A percentile compares a stretch with the other conserved stretches of the same genome.
phyloP scores from a whole-genome alignment of 2,329 filamentous ascomycete genomes.

The Colletotrichum cereale region DNA sequence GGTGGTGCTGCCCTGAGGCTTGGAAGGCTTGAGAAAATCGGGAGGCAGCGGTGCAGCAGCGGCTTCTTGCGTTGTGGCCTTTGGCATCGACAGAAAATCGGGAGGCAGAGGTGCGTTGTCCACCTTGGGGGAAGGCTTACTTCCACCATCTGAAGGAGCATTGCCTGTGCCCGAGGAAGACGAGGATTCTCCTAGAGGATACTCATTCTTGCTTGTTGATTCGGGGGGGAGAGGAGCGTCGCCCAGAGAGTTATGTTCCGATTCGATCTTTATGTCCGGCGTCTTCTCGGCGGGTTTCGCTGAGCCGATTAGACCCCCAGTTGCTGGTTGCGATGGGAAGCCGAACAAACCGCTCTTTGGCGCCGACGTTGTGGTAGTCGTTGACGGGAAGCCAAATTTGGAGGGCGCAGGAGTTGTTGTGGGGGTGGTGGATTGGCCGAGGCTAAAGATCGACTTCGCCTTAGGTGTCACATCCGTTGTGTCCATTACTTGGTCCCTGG shows the following conservation, averaged over 20 bases:
- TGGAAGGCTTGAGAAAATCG: slow-evolving; percentile 47
- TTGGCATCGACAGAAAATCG: slow-evolving; percentile 48
- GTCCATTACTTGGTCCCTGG: slow-evolving; percentile 68
- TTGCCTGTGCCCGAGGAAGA: slow-evolving; percentile 63
- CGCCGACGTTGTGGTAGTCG: slow-evolving; percentile 36
- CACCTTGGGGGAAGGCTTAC: slow-evolving; percentile 43
- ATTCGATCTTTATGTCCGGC: slow-evolving; percentile 37
- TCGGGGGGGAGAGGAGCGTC: slow-evolving; percentile 65
- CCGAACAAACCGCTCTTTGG: slow-evolving; percentile 51
- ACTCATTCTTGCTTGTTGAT: slow-evolving; percentile 65
- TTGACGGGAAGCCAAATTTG: slow-evolving; percentile 57
- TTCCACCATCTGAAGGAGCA: slow-evolving; percentile 45
- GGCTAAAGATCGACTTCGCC: slow-evolving; percentile 47
- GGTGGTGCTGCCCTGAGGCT: slow-evolving; percentile 42
- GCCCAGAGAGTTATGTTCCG: slow-evolving; percentile 54
- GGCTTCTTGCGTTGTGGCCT: slow-evolving; percentile 40
- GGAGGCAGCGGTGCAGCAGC: slow-evolving; percentile 50
- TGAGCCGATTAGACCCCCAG: slow-evolving; percentile 46
- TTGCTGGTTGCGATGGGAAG: slow-evolving; percentile 48
- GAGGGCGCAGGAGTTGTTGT: slow-evolving; percentile 64
- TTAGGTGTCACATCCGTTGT: slow-evolving; percentile 51
- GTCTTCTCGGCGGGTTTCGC: slow-evolving; percentile 39
- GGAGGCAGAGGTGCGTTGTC: slow-evolving; percentile 50
- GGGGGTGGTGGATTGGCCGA: slow-evolving; percentile 58
- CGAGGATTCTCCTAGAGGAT: slow-evolving; percentile 63